Percentiles rank a stretch among this genome's conserved stretches.
phyloP scores from a whole-genome alignment of 352 stramenopile genomes.

The Globisporangium ultimum region DNA sequence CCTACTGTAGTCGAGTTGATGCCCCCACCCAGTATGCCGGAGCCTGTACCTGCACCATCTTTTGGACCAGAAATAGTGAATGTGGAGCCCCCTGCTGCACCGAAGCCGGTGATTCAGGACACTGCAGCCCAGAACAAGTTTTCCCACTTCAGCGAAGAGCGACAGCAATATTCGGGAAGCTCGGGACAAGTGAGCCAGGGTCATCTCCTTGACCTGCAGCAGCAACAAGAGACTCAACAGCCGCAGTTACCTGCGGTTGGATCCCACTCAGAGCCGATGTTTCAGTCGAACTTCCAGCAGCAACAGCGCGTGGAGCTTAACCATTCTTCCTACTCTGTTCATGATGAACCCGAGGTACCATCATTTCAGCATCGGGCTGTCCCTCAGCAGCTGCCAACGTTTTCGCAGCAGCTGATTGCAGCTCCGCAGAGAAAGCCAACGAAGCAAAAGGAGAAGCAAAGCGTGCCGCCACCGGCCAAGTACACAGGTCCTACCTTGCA shows the following conservation, averaged over 20 bases:
- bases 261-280: constrained; percentile 4
- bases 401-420: constrained; percentile 2
- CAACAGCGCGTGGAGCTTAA: constrained; percentile 2
- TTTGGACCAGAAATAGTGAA: constrained; percentile 4
- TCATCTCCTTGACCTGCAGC: constrained; percentile 8
- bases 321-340: constrained; percentile 3
- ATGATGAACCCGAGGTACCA: not conserved
- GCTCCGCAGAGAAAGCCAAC: constrained; percentile 1
- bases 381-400: constrained; percentile 11
- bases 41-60: not conserved
- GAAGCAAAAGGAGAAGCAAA: constrained; percentile 9
- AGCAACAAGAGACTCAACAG: constrained; percentile 5
- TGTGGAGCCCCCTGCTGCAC: not conserved
- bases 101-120: constrained; percentile 3
- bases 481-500: constrained; percentile 9
- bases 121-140: constrained; percentile 10
- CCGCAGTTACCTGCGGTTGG: not conserved
- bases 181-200: not conserved
- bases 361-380: constrained; percentile 7
- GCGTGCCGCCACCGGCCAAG: not conserved
- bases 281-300: constrained; percentile 9
- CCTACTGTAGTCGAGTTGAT: not conserved
- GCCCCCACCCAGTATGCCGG: not conserved
- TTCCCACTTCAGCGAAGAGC: constrained; percentile 9
- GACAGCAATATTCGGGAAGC: constrained; percentile 9